phyloP scores from a whole-genome alignment of 768 basidiomycete genomes.

The Lactarius indigo region DNA sequence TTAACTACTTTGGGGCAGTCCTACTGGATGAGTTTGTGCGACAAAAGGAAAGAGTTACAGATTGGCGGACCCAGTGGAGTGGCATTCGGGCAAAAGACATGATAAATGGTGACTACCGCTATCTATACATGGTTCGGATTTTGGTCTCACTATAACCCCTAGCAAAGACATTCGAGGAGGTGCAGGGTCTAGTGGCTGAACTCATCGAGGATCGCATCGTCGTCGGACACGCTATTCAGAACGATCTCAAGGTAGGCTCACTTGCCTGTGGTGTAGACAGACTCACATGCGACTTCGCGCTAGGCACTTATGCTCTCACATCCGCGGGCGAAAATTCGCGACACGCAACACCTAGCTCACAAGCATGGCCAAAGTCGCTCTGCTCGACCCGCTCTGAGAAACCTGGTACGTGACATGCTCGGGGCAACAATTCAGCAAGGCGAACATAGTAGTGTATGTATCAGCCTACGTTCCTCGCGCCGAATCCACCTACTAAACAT shows the following conservation, averaged over 20 bases:
- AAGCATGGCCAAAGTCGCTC: conserved; percentile 60
- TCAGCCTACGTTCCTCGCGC: background rate
- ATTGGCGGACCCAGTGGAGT: conserved; percentile 88
- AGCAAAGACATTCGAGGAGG: conserved; percentile 76
- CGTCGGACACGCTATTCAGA: conserved; percentile 87
- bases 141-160: background rate
- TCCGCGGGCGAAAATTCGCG: conserved; percentile 57
- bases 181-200: conserved; percentile 75
- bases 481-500: background rate
- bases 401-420: conserved; percentile 76
- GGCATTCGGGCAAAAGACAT: conserved; percentile 79
- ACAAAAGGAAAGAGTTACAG: conserved; percentile 84
- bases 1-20: conserved; percentile 82
- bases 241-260: conserved; percentile 75
- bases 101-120: conserved; percentile 47
- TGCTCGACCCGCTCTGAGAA: conserved; percentile 70
- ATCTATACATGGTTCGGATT: background rate
- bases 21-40: conserved; percentile 82
- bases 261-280: conserved; percentile 13
- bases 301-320: conserved; percentile 72
- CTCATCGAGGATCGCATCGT: conserved; percentile 75
- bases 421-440: conserved; percentile 79
- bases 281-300: background rate
- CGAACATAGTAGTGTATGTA: conserved; percentile 84
- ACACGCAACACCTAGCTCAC: conserved; percentile 62